phyloP scores from a whole-genome alignment of 1,284 basidiomycete genomes.

The Puccinia novopanici region DNA sequence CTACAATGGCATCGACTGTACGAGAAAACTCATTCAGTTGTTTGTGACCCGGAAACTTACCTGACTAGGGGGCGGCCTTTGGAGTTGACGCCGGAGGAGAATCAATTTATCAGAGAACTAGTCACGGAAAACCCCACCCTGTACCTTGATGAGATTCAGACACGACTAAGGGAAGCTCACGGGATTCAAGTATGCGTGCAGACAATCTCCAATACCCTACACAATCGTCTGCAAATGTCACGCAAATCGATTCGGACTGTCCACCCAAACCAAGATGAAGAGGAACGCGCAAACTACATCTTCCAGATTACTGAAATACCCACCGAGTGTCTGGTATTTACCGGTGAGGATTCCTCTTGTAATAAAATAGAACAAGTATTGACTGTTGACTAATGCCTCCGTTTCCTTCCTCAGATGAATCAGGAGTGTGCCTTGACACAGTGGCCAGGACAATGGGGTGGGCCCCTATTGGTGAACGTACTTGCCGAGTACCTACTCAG shows the following conservation, averaged over 20 bases:
- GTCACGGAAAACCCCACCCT: background rate
- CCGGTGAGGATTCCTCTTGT: background rate
- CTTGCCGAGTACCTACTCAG: background rate
- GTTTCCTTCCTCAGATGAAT: too few species aligned
- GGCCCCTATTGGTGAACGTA: background rate
- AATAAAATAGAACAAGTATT: too few species aligned
- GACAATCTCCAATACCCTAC: background rate
- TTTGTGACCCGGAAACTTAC: background rate
- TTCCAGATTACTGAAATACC: background rate
- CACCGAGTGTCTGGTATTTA: background rate
- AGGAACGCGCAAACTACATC: background rate
- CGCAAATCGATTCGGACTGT: background rate
- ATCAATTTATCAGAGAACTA: background rate
- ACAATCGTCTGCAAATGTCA: background rate
- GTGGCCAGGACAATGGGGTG: background rate
- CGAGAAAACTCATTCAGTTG: background rate
- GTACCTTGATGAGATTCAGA: slow-evolving; percentile 1
- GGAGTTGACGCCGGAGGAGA: background rate
- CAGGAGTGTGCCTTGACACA: too few species aligned
- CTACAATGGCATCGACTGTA: background rate
- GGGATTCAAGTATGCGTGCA: background rate
- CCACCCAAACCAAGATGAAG: too few species aligned
- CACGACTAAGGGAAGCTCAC: too few species aligned
- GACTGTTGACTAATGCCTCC: too few species aligned
- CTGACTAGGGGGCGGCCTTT: too few species aligned